These are phyloP conservation scores for Paraphysoderma sedebokerense DNA, from an alignment of 371 early-diverging fungal genomes.

Conservation along the genomic window DNA sequence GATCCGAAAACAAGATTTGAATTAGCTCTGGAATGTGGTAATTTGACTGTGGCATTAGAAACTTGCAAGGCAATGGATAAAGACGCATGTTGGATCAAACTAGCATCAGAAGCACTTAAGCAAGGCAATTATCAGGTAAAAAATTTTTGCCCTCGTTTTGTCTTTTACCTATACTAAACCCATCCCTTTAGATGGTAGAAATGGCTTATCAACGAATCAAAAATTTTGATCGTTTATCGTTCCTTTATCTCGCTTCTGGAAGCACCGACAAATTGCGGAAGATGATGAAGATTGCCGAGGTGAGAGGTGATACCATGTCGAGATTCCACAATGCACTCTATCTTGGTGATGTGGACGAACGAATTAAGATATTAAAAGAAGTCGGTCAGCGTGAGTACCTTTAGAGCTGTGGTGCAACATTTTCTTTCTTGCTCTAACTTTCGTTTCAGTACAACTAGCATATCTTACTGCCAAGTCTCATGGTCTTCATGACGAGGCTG, in stretches of 20 bases:
- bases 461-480: slow-evolving; percentile 79
- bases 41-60: slow-evolving; percentile 80
- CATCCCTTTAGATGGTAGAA: slow-evolving; percentile 47
- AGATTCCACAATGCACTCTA: slow-evolving; percentile 77
- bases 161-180: background rate
- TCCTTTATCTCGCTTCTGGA: slow-evolving; percentile 82
- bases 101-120: slow-evolving; percentile 68
- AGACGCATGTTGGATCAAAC: slow-evolving; percentile 70
- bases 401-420: background rate
- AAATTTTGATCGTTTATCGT: slow-evolving; percentile 76
- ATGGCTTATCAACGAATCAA: slow-evolving; percentile 73
- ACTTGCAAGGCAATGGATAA: slow-evolving; percentile 72
- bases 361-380: slow-evolving; percentile 56
- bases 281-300: slow-evolving; percentile 79
- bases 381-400: slow-evolving; percentile 49
- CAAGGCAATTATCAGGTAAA: slow-evolving; percentile 69
- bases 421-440: background rate
- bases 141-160: background rate
- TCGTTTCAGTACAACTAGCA: slow-evolving; percentile 49
- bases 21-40: slow-evolving; percentile 88
- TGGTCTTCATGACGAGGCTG: slow-evolving; percentile 67
- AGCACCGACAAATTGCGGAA: slow-evolving; percentile 68
- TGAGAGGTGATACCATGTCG: slow-evolving; percentile 60
- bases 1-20: slow-evolving; percentile 90
- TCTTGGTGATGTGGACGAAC: slow-evolving; percentile 74